Conservation (phyloP, 306 rosid species). For the Cucurbita ficifolia region DNA sequence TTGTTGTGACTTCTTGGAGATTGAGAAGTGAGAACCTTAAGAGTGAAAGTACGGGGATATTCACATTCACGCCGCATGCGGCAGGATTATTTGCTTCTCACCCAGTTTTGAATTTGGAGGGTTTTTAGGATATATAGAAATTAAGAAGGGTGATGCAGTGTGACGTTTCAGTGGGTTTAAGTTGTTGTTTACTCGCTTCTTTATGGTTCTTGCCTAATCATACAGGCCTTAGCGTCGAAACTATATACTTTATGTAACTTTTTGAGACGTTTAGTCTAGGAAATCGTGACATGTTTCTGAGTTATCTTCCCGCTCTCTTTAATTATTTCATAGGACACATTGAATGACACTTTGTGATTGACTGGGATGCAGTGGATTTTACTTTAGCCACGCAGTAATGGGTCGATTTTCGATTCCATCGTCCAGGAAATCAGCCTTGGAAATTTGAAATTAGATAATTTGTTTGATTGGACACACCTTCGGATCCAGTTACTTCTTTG, state of each 20-base stretch:
- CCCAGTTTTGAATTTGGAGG: neutral
- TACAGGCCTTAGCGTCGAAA: neutral
- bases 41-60: neutral
- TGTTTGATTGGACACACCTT: neutral
- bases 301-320: neutral
- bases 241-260: neutral
- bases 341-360: neutral
- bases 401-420: neutral
- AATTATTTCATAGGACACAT: neutral
- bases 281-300: neutral
- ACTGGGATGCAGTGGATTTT: neutral
- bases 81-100: neutral
- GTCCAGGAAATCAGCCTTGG: neutral
- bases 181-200: neutral
- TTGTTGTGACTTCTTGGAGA: neutral
- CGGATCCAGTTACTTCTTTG: neutral
- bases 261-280: neutral
- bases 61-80: neutral
- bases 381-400: neutral
- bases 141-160: neutral
- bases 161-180: neutral
- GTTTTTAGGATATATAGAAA: neutral
- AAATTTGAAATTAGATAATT: neutral
- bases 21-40: neutral
- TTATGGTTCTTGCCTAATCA: neutral